Evolutionary conservation across 2,329 filamentous ascomycete genomes (phyloP), one percentile per base, ranked within the genome.

Genomic region (Fusarium sp.): DNA sequence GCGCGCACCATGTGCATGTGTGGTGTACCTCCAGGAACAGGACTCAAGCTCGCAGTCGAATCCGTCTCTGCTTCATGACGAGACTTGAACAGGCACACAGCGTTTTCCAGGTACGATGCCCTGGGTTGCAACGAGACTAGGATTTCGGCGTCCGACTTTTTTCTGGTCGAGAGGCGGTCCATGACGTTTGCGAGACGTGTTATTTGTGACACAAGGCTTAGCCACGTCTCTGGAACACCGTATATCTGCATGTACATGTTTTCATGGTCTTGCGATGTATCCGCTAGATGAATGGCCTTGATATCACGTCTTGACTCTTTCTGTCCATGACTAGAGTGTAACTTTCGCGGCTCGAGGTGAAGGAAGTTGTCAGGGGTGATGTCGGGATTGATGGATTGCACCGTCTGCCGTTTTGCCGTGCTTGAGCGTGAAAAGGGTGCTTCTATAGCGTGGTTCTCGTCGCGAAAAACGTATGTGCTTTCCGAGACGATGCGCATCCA

Each of bases 211-310:
- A 77, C 75, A 6, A 77, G n/a, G 16, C 75, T 77, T 0, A 77
- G 59, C 75, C 75, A 77, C 7, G 75, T 77, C 60, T 77, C 75
- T 7, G 75, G 72, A 4, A 77, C 75, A 0, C 75, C 75, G 4
- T 77, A 77, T 4, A 77, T 77, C 35, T 74, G 75, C 75, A 77
- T 76, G 2, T 77, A 77, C 75, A 77, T 76, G 11, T 75, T 76
- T 23, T 77, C 75, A 11, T 74, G 66, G 3, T 73, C 72, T 27
- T 74, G 75, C 0, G 63, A 58, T 0, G 66, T 43, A 64, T 77
- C 73, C 1, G 68, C 72, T 0, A 77, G 37, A 10, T 77, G 75
- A 1, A 77, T 77, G 5, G 76, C 74, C 18, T 73, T 75, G 2
- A 77, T 73, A n/a, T 75, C 75, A 0, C 75, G 56, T 5, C 41